phyloP scores from a whole-genome alignment of 495 filamentous ascomycete genomes.

The Trichocladium uniseriatum region DNA sequence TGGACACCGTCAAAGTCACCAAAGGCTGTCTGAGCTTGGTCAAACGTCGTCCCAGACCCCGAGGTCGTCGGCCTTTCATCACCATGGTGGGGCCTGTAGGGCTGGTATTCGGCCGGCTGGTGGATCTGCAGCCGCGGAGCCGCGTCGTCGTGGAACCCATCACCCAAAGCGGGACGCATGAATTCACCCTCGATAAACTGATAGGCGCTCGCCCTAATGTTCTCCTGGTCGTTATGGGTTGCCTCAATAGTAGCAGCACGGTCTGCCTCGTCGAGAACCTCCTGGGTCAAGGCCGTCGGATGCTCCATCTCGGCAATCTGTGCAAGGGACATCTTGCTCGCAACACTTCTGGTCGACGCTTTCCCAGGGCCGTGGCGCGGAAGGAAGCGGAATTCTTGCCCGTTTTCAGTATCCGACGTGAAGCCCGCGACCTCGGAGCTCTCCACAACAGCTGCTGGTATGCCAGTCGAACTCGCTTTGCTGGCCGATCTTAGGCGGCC shows the following conservation, averaged over 20 bases:
- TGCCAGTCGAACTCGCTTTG: conserved; percentile 31
- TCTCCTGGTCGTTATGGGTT: conserved; percentile 27
- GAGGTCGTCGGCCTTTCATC: conserved; percentile 34
- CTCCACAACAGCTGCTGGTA: conserved; percentile 6
- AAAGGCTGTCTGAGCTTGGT: conserved; percentile 64
- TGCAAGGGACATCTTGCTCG: conserved; percentile 35
- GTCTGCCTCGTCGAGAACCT: conserved; percentile 39
- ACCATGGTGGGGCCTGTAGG: conserved; percentile 5
- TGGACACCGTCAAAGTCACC: conserved; percentile 93
- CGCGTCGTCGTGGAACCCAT: conserved; percentile 5
- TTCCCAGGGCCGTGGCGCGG: conserved; percentile 39
- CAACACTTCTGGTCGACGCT: conserved; percentile 35
- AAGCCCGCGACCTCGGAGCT: neutral
- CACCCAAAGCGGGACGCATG: conserved; percentile 9
- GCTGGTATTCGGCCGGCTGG: conserved; percentile 17
- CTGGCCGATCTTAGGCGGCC: conserved; percentile 51
- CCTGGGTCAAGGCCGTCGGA: conserved; percentile 33
- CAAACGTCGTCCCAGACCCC: conserved; percentile 59
- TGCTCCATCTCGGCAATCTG: conserved; percentile 39
- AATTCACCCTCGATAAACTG: conserved; percentile 26
- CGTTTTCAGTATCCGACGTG: conserved; percentile 22
- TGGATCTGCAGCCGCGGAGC: conserved; percentile 24
- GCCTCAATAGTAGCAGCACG: conserved; percentile 21
- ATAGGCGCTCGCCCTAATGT: conserved; percentile 23
- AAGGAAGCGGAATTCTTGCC: conserved; percentile 29